Conservation (phyloP, 768 basidiomycete species). For the Cystobasidiopsis lactophilus region DNA sequence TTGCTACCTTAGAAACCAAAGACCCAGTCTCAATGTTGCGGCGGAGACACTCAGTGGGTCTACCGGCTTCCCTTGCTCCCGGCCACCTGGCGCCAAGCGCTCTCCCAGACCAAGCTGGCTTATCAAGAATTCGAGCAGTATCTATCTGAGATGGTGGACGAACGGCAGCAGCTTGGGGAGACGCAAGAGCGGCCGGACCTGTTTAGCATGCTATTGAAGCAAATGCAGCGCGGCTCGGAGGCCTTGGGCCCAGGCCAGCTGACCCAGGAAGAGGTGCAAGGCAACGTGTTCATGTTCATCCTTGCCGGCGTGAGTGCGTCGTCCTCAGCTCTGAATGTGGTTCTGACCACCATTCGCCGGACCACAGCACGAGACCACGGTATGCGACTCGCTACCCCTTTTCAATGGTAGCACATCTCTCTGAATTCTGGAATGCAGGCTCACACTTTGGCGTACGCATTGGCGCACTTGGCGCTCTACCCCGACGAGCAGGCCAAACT, state of each 20-base stretch:
- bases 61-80: background rate
- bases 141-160: conserved; percentile 1
- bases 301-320: conserved; percentile 36
- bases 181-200: conserved; percentile 11
- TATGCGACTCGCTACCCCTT: conserved; percentile 24
- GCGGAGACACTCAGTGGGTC: background rate
- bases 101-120: background rate
- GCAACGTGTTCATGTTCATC: conserved; percentile 30
- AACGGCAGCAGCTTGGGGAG: conserved; percentile 1
- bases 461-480: conserved; percentile 31
- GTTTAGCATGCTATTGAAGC: conserved; percentile 9
- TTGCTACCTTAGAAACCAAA: background rate
- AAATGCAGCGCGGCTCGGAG: background rate
- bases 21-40: no score
- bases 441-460: conserved; percentile 31
- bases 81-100: background rate
- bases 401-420: background rate
- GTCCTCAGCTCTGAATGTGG: background rate
- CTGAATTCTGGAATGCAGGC: conserved; percentile 28
- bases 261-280: conserved; percentile 1
- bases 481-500: conserved; percentile 33
- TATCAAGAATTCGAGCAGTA: conserved; percentile 6
- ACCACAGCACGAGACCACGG: conserved; percentile 28
- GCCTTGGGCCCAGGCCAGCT: conserved; percentile 4
- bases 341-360: no score